phyloP scores from a whole-genome alignment of 1,139 yeast species.

The Wickerhamiella pararugosa region DNA sequence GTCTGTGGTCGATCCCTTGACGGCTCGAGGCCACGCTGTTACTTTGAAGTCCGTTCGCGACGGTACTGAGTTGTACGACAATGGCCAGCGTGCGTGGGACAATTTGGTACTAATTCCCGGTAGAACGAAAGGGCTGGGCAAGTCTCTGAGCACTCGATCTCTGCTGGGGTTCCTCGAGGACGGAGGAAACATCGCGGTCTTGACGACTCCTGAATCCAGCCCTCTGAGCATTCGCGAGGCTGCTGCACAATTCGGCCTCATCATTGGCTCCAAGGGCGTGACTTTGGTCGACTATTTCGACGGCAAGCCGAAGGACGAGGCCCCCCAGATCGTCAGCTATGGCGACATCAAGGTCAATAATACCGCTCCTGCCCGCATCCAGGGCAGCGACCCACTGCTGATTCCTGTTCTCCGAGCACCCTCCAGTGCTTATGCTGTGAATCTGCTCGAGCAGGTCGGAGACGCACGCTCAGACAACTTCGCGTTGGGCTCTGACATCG shows the following conservation, averaged over 20 bases:
- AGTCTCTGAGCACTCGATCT: constrained; percentile 28
- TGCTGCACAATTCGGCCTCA: constrained; percentile 68
- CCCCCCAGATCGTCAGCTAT: constrained; percentile 8
- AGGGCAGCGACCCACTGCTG: constrained; percentile 29
- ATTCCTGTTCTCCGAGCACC: constrained; percentile 57
- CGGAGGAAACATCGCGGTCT: constrained; percentile 63
- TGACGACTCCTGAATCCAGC: constrained; percentile 41
- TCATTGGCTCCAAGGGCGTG: constrained; percentile 67
- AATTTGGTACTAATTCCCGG: constrained; percentile 42
- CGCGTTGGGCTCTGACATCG: constrained; percentile 76
- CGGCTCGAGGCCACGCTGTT: constrained; percentile 15
- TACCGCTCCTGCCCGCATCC: constrained; percentile 44
- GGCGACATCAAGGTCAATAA: constrained; percentile 22
- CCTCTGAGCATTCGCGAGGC: constrained; percentile 57
- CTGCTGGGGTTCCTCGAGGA: constrained; percentile 41
- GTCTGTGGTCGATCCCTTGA: constrained; percentile 10
- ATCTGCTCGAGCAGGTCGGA: constrained; percentile 29
- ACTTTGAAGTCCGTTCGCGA: constrained; percentile 9
- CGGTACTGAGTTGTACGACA: constrained; percentile 24
- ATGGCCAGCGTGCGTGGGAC: constrained; percentile 34
- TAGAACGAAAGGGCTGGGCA: constrained; percentile 28
- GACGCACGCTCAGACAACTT: constrained; percentile 31
- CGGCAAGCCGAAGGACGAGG: constrained; percentile 5
- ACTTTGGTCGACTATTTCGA: constrained; percentile 52
- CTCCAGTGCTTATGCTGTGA: constrained; percentile 48